Evolutionary conservation across 768 basidiomycete species (phyloP).

Genomic region (Tulasnella sp.): DNA sequence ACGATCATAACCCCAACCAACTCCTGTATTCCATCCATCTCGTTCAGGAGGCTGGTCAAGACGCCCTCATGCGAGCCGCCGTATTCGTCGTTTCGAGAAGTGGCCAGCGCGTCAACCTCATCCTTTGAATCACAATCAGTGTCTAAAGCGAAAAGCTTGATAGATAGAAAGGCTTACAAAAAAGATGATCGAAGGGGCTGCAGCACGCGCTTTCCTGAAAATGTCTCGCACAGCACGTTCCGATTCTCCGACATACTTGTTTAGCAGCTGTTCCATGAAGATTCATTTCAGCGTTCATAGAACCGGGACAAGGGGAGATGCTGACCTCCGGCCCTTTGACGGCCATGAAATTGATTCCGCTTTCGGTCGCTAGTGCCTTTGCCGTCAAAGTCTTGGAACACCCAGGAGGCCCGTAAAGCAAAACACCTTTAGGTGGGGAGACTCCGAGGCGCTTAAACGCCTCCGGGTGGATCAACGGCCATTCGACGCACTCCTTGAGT

Average conservation of each 20-base stretch:
- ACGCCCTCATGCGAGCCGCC: constrained; percentile 67
- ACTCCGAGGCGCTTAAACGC: constrained; percentile 81
- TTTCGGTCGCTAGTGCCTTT: constrained; percentile 93
- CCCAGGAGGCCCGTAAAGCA: constrained; percentile 87
- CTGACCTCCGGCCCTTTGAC: constrained; percentile 92
- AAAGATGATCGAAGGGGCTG: constrained; percentile 91
- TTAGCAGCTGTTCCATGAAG: constrained; percentile 55
- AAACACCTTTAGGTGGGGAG: constrained; percentile 87
- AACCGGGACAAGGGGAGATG: background rate
- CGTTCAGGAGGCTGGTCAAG: constrained; percentile 83
- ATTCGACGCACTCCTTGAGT: constrained; percentile 90
- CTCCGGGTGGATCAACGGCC: constrained; percentile 80
- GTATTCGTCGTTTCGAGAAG: constrained; percentile 50
- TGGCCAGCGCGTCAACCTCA: constrained; percentile 90
- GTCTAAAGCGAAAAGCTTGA: background rate
- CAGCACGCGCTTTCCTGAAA: constrained; percentile 87
- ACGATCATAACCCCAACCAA: constrained; percentile 88
- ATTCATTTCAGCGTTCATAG: background rate
- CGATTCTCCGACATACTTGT: constrained; percentile 96
- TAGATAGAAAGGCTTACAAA: constrained; percentile 48
- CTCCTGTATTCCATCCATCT: constrained; percentile 98
- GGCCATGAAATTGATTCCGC: constrained; percentile 89
- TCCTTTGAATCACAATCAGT: constrained; percentile 43
- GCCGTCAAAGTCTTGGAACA: constrained; percentile 99
- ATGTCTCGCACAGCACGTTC: constrained; percentile 91